phyloP scores from a whole-genome alignment of 768 basidiomycete genomes.

The Trametes coccinea region DNA sequence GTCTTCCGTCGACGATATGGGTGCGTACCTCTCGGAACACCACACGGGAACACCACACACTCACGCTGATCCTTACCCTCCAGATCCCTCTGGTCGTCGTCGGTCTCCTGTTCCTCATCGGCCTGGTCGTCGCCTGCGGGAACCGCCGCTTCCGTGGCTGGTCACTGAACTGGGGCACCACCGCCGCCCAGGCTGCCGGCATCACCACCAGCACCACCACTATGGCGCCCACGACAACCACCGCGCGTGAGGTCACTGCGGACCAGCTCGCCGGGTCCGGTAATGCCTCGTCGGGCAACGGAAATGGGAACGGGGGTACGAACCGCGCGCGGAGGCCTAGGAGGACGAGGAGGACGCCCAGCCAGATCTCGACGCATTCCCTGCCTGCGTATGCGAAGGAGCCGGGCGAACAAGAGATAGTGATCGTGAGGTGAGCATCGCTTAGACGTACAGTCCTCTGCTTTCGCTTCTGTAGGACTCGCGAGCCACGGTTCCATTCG shows the following conservation, averaged over 20 bases:
- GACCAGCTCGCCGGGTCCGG: conserved; percentile 52
- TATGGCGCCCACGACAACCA: background rate
- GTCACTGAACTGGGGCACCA: conserved; percentile 1
- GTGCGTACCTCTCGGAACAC: conserved; percentile 11
- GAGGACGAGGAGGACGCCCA: conserved; percentile 62
- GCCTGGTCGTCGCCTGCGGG: conserved; percentile 15
- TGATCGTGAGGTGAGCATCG: conserved; percentile 50
- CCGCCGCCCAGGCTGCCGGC: conserved; percentile 17
- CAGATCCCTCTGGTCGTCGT: conserved; percentile 21
- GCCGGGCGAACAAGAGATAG: conserved; percentile 79
- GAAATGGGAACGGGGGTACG: conserved; percentile 1
- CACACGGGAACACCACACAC: background rate
- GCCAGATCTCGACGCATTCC: conserved; percentile 77
- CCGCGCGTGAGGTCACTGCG: conserved; percentile 48
- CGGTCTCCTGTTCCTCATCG: conserved; percentile 15
- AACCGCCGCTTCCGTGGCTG: conserved; percentile 11
- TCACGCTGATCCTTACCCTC: no score
- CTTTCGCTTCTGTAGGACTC: no score
- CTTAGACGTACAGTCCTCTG: no score
- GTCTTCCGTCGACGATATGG: conserved; percentile 11
- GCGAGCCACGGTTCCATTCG: no score
- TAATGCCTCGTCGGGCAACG: conserved; percentile 30
- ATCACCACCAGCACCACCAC: conserved; percentile 9
- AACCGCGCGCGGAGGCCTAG: conserved; percentile 38
- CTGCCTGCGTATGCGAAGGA: conserved; percentile 83